Base-by-base conservation (phyloP, 768 basidiomycete species). In the Pholiota conissans region DNA sequence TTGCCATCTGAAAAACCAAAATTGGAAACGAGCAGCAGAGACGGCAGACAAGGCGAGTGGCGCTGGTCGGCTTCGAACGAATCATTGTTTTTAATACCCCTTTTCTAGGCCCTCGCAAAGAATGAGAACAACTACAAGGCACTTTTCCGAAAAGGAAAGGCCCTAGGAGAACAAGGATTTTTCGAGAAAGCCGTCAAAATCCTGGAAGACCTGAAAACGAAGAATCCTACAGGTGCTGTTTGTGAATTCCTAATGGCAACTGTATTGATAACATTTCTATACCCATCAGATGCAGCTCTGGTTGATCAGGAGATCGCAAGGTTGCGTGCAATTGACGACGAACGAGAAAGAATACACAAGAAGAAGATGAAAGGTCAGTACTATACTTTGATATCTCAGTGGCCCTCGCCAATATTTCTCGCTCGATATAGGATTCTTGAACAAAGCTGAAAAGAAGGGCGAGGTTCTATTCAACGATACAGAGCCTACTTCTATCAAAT, bases 51-150 rank as follows among this genome's bases (percentile, higher is more conserved):
- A 93, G 79, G 91, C 68, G 18, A 7, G 49, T 14, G 22, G 5
- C 35, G 4, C 40, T 18, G 28, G 22, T 18, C 9, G 11, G 8
- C n/a, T 46, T 22, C n/a, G 18, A 22, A 52, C 26, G 34, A 16
- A n/a, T 20, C 32, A 20, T 9, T 26, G 18, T 18, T 34, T 16
- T 20, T 48, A 46, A 26, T 29, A 22, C 28, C n/a, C 9, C 24
- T 26, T 8, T 30, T 22, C 18, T 56, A 93, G 91, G 90, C 88
- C 11, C 76, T 94, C 7, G 76, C 79, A 29, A 89, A 87, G 71
- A 92, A 93, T 68, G 81, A 83, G 39, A 74, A 82, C 61, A 93
- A 93, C 67, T 83, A 79, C 69, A 94, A 93, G 67, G 91, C 88
- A 0, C 75, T 86, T 70, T 92, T 89, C 73, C 79, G 92, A 30